Evolutionary conservation across 2,329 filamentous ascomycete species (phyloP), one percentile per base, ranked within the genome.

Genomic region (Penicillium crustosum): DNA sequence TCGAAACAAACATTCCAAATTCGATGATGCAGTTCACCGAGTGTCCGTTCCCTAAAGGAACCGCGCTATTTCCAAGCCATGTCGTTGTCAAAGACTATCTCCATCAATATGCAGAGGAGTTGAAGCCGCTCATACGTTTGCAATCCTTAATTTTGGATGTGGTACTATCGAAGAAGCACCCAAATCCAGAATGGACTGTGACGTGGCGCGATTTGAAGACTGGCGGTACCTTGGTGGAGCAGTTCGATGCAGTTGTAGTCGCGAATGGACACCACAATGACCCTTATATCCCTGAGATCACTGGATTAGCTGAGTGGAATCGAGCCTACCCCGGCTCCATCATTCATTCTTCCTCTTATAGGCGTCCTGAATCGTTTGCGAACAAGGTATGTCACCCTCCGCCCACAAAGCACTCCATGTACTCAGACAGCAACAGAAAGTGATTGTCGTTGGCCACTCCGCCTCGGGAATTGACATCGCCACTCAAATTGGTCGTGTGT

Each of bases 391-490:
- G 49, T 49, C 19, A 10, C 12, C 12, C 2, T 2, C 13, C 27
- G 9, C 21, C 19, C 12, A 33, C n/a, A 9, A 19, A 13, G 12
- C 1, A 39, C 1, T 6, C 9, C 9, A 25, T 12, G 10, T 41
- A 41, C 44, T 47, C 10, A 42, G 1, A 43, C 10, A 35, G 4
- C 7, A 47, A 39, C 31, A 60, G 58, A 60, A 60, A 58, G 55
- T 60, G 6, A 60, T 60, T 38, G 55, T 60, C 6, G 55, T 60
- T 4, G 58, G 58, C 12, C 49, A 60, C 31, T 60, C 58, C 6
- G 58, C 58, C 6, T 60, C 58, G 2, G 58, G 58, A 23, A 60
- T 60, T 10, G 58, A 60, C 23, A 60, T 60, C 35, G 58, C 55
- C 2, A 48, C 12, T 12, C 58, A 60, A 42, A 58, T 60, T 9